Evolutionary conservation across 345 rosid genomes (phyloP).

Genomic region (Eucalyptus cloeziana): DNA sequence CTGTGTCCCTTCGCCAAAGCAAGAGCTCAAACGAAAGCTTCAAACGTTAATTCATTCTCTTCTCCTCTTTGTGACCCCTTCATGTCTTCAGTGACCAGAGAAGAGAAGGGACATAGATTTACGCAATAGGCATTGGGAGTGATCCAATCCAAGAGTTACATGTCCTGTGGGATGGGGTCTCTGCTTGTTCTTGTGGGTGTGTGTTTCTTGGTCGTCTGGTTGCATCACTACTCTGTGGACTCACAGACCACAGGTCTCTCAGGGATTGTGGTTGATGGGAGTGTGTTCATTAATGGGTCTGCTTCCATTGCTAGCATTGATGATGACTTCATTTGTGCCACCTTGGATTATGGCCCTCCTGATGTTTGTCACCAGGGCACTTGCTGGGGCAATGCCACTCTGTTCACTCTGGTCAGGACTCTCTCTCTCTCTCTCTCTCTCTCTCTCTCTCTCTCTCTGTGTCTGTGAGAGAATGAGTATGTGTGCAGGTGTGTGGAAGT

Average conservation of each 20-base stretch:
- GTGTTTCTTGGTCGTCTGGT: constrained; percentile 8
- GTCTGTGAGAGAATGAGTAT: not conserved
- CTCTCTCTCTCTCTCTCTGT: too few species aligned
- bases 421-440: not conserved
- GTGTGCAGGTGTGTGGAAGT: not conserved
- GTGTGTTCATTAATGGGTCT: constrained; percentile 24
- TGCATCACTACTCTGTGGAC: not conserved
- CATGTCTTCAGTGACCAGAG: not conserved
- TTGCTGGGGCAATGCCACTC: constrained; percentile 35
- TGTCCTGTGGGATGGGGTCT: not conserved
- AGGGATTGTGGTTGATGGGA: constrained; percentile 7
- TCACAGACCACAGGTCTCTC: not conserved
- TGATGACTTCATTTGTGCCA: constrained; percentile 31
- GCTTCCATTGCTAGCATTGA: constrained; percentile 19
- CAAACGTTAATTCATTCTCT: not conserved
- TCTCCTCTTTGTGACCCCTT: not conserved
- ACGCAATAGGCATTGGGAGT: not conserved
- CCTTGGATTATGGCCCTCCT: constrained; percentile 49
- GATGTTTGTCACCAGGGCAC: constrained; percentile 40
- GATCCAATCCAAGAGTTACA: not conserved
- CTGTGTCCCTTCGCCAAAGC: not conserved
- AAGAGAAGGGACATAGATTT: not conserved
- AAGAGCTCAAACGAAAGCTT: not conserved
- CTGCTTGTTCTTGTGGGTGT: constrained; percentile 3
- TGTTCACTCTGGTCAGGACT: constrained; percentile 26